These are phyloP conservation scores for Xylaria intraflava DNA, from an alignment of 495 filamentous ascomycete genomes.

Conservation along the genomic window DNA sequence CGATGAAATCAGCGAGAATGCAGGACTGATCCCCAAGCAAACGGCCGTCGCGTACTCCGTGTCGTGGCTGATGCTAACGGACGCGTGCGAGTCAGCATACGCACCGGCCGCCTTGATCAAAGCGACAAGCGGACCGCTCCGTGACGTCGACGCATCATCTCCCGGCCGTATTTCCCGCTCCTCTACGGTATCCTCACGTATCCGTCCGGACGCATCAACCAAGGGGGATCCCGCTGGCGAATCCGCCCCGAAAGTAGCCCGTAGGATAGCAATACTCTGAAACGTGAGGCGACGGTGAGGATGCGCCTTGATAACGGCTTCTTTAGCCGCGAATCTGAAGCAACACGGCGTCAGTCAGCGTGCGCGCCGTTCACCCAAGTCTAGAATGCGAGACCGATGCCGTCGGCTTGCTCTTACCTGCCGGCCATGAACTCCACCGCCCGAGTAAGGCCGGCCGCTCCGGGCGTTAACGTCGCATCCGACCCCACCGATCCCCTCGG, in stretches of 20 bases:
- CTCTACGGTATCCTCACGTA: neutral
- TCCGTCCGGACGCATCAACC: neutral
- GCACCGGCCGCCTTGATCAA: slow-evolving; percentile 6
- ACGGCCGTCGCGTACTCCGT: slow-evolving; percentile 42
- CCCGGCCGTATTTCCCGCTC: too few species aligned
- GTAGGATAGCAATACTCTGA: slow-evolving; percentile 39
- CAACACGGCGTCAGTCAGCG: neutral
- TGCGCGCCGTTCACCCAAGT: too few species aligned
- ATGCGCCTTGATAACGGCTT: slow-evolving; percentile 58
- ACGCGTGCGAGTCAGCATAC: slow-evolving; percentile 9
- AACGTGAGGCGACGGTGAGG: slow-evolving; percentile 36
- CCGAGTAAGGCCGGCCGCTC: slow-evolving; percentile 9
- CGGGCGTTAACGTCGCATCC: neutral
- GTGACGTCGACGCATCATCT: neutral
- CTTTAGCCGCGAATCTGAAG: slow-evolving; percentile 55
- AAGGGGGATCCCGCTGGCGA: neutral
- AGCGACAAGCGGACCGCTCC: slow-evolving; percentile 13
- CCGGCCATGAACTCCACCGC: slow-evolving; percentile 43
- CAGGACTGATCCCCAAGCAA: slow-evolving; percentile 20
- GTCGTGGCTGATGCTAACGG: slow-evolving; percentile 44
- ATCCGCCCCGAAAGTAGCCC: neutral
- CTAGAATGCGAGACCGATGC: neutral
- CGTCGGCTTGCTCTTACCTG: slow-evolving; percentile 31
- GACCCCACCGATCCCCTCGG: neutral
- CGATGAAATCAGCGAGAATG: neutral